Conservation (phyloP, 768 basidiomycete species). For the Tulasnella sp. region DNA sequence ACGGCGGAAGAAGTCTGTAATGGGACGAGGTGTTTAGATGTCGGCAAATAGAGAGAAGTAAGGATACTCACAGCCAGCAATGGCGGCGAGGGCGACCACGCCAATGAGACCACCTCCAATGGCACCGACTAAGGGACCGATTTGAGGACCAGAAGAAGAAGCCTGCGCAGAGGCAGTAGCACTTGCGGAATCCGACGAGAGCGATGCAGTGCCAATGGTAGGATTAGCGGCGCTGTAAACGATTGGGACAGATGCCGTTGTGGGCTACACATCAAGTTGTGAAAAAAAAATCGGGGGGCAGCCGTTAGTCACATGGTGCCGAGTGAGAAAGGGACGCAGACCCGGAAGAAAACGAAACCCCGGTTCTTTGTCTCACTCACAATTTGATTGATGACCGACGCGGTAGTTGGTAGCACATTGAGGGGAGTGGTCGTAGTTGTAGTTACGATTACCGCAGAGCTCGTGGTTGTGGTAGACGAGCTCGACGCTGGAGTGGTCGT, state of each 20-base stretch:
- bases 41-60: background rate
- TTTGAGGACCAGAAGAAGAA: background rate
- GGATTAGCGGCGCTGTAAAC: background rate
- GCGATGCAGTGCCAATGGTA: background rate
- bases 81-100: slow-evolving; percentile 10
- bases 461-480: slow-evolving; percentile 22
- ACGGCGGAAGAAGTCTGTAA: slow-evolving; percentile 11
- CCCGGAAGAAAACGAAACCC: background rate
- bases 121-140: slow-evolving; percentile 12
- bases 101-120: slow-evolving; percentile 13
- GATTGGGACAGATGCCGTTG: background rate
- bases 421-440: slow-evolving; percentile 8
- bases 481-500: slow-evolving; percentile 19
- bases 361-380: background rate
- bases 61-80: slow-evolving; percentile 4
- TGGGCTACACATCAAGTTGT: background rate
- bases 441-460: slow-evolving; percentile 27
- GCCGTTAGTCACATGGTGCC: background rate
- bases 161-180: background rate
- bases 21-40: background rate
- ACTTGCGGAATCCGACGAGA: background rate
- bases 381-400: background rate
- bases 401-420: background rate
- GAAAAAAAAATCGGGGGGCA: background rate
- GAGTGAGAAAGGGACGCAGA: background rate